Conservation (phyloP, 192 early-diverging fungal genomes). For the Obelidium mucronatum region DNA sequence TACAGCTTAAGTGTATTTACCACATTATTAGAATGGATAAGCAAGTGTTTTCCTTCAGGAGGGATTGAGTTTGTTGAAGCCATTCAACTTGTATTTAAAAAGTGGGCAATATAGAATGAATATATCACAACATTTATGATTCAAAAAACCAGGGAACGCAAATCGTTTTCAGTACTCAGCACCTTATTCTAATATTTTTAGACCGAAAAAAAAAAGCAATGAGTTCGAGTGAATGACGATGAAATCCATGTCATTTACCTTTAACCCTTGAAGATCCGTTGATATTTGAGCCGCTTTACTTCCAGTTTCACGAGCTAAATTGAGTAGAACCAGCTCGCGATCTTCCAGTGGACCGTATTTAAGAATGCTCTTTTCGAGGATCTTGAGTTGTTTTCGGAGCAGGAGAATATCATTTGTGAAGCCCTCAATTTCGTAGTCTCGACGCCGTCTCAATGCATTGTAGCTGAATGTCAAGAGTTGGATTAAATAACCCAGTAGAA, state of each 20-base stretch:
- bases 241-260: slow-evolving; percentile 29
- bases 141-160: slow-evolving; percentile 43
- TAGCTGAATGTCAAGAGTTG: slow-evolving; percentile 47
- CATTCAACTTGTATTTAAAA: too few relatives aligned
- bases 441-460: slow-evolving; percentile 54
- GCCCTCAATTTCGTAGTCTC: slow-evolving; percentile 72
- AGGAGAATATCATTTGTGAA: slow-evolving; percentile 69
- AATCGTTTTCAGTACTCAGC: slow-evolving; percentile 45
- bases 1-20: too few relatives aligned
- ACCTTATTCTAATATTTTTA: too few relatives aligned
- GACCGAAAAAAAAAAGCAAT: too few relatives aligned
- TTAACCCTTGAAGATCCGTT: slow-evolving; percentile 47
- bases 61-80: slow-evolving; percentile 13
- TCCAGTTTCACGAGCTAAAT: slow-evolving; percentile 53
- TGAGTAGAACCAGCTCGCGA: slow-evolving; percentile 58
- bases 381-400: slow-evolving; percentile 60
- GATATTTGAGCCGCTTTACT: slow-evolving; percentile 51
- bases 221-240: slow-evolving; percentile 10
- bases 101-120: too few relatives aligned
- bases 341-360: slow-evolving; percentile 67
- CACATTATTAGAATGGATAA: slow-evolving; percentile 28
- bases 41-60: slow-evolving; percentile 23
- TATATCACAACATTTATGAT: too few relatives aligned
- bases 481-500: slow-evolving; percentile 10
- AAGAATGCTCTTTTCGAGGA: slow-evolving; percentile 61